phyloP scores from a whole-genome alignment of 225 moss, liverwort and hornwort species.

The Climacium dendroides region DNA sequence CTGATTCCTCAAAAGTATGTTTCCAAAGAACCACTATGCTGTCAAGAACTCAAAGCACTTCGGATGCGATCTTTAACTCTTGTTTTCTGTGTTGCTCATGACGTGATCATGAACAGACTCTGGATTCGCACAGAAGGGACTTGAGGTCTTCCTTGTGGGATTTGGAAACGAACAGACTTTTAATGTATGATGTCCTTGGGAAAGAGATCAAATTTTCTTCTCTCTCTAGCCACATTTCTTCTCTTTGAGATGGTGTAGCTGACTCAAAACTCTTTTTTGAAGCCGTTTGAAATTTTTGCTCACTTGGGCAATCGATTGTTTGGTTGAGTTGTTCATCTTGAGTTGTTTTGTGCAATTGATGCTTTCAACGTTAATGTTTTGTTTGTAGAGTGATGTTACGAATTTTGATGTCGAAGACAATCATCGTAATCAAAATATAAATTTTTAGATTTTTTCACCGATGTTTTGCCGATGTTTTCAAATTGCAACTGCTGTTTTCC shows the following conservation, averaged over 20 bases:
- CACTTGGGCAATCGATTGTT: background rate
- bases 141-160: background rate
- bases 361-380: background rate
- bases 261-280: no score
- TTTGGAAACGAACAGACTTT: background rate
- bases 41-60: background rate
- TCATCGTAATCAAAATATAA: no score
- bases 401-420: background rate
- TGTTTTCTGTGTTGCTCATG: background rate
- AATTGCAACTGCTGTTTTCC: no score
- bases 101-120: background rate
- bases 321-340: background rate
- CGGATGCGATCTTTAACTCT: background rate
- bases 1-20: background rate
- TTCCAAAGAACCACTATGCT: background rate
- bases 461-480: no score
- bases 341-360: background rate
- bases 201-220: background rate
- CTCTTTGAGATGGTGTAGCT: no score
- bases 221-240: no score
- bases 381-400: background rate
- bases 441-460: no score
- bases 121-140: background rate
- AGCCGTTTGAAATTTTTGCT: no score
- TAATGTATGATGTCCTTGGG: background rate